A percentile compares a stretch with the other conserved stretches of the same genome.
Conservation (phyloP, 1,284 basidiomycete genomes). For the Pseudomicrostroma phylloplanum region DNA sequence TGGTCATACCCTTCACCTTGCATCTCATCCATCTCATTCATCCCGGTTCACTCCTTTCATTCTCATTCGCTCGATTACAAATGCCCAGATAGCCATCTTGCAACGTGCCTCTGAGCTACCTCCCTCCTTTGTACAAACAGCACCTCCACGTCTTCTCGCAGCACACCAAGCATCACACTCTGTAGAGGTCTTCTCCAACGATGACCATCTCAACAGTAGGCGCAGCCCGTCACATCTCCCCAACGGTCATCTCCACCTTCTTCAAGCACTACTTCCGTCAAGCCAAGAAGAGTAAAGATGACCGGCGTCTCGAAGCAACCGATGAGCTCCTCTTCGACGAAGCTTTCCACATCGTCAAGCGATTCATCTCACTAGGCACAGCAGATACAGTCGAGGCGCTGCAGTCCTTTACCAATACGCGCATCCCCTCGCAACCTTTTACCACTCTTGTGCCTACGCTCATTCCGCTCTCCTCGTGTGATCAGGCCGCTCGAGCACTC, state of each 20-base stretch:
- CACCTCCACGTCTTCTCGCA: no score
- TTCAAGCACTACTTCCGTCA: conserved; percentile 42
- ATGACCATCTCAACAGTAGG: conserved; percentile 45
- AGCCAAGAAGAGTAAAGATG: conserved; percentile 24
- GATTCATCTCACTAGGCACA: conserved; percentile 40
- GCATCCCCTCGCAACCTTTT: conserved; percentile 54
- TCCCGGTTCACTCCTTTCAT: no score
- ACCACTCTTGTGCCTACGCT: not conserved
- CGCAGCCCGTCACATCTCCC: conserved; percentile 34
- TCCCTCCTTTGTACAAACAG: no score
- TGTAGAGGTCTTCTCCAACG: no score
- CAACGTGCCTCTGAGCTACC: no score
- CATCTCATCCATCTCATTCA: no score
- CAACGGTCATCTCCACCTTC: conserved; percentile 42
- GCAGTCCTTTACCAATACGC: conserved; percentile 62
- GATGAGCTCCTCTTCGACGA: conserved; percentile 26
- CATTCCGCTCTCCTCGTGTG: conserved; percentile 59
- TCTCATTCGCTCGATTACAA: no score
- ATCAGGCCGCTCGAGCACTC: conserved; percentile 69
- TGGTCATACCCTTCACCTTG: no score
- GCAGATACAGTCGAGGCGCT: conserved; percentile 47
- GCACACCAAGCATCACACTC: no score
- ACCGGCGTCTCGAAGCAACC: conserved; percentile 16
- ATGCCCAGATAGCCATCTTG: no score
- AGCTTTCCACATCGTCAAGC: conserved; percentile 21